phyloP scores from a whole-genome alignment of 768 basidiomycete species.

The Phaeotremella fagi region DNA sequence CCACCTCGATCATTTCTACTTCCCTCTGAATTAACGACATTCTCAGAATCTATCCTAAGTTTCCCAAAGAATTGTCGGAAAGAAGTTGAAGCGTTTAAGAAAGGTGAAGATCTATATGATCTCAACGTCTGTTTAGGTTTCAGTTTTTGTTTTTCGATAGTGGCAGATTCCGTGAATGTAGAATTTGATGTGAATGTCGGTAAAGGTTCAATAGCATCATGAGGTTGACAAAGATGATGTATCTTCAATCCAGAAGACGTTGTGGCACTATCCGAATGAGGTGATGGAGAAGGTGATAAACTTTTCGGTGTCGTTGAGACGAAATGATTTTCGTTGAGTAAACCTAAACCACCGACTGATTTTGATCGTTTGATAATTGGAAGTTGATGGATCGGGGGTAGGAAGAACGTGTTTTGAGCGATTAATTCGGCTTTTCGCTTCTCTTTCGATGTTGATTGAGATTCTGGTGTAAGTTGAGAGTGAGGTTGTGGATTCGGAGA shows the following conservation, averaged over 20 bases:
- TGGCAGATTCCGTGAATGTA: neutral
- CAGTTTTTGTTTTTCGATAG: neutral
- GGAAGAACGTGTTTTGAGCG: constrained; percentile 15
- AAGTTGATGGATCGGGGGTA: constrained; percentile 4
- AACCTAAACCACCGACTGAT: neutral
- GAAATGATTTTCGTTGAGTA: too few species aligned
- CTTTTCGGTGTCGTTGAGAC: neutral
- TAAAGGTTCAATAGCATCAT: constrained; percentile 29
- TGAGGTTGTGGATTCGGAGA: too few species aligned
- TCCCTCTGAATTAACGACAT: constrained; percentile 1
- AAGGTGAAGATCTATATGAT: constrained; percentile 13
- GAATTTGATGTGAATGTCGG: constrained; percentile 2
- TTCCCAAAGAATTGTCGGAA: constrained; percentile 6
- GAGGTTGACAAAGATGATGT: constrained; percentile 20
- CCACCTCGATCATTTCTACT: neutral
- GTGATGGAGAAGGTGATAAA: neutral
- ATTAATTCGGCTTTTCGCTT: neutral
- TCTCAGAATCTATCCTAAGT: too few species aligned
- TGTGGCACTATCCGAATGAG: neutral
- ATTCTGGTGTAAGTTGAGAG: neutral
- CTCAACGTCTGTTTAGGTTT: neutral
- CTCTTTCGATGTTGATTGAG: neutral
- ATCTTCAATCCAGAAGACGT: neutral
- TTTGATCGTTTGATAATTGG: neutral
- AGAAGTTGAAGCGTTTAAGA: constrained; percentile 3